Evolutionary conservation across 139 green algal genomes (phyloP).

Genomic region (Chlorella sorokiniana): DNA sequence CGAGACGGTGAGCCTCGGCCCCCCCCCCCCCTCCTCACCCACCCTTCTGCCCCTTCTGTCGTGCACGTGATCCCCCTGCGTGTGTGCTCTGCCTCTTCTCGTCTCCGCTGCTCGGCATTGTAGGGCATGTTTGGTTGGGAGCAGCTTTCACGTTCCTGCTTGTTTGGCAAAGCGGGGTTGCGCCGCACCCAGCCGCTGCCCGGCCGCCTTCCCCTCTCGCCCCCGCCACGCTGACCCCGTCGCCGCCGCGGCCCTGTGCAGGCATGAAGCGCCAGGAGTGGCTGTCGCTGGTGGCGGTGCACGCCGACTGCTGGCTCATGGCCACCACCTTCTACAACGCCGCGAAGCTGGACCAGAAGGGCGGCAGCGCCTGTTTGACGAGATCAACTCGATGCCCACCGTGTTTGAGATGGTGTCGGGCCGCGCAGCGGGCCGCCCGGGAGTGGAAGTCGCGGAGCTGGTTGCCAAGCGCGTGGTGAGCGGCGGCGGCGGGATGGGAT

Average conservation of each 20-base stretch:
- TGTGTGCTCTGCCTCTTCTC: too few species aligned
- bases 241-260: slow-evolving; percentile 51
- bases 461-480: slow-evolving; percentile 4
- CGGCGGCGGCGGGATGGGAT: not conserved
- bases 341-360: slow-evolving; percentile 70
- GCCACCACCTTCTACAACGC: slow-evolving; percentile 96
- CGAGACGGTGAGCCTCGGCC: slow-evolving; percentile 10
- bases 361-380: slow-evolving; percentile 72
- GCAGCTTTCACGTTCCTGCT: too few species aligned
- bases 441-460: slow-evolving; percentile 1
- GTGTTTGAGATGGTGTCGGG: slow-evolving; percentile 85
- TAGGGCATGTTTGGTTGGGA: too few species aligned
- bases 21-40: not conserved
- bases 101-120: too few species aligned
- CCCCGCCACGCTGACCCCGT: not conserved
- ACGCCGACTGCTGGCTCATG: slow-evolving; percentile 96
- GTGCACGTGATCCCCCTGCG: too few species aligned
- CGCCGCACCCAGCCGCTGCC: not conserved
- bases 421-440: slow-evolving; percentile 15
- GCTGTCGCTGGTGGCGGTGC: slow-evolving; percentile 94
- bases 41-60: too few species aligned
- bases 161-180: not conserved
- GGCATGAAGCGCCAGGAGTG: slow-evolving; percentile 84
- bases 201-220: not conserved
- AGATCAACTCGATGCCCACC: slow-evolving; percentile 88